These are phyloP conservation scores for Cyclotella atomus DNA, from an alignment of 108 stramenopile species.

Conservation along the genomic window DNA sequence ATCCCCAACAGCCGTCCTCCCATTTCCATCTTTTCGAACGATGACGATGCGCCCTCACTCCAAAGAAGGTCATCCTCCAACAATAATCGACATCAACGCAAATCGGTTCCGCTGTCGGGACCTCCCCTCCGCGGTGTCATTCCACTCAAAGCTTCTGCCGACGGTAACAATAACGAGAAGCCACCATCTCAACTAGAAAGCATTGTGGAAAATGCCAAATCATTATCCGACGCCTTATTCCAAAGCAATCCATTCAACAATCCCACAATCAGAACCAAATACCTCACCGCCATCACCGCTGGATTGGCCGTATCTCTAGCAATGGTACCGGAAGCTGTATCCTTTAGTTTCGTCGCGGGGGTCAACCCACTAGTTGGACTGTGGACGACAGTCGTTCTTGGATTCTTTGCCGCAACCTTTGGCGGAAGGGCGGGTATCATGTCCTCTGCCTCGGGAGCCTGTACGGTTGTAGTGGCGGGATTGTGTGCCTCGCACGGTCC, in stretches of 20 bases:
- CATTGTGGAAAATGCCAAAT: constrained; percentile 52
- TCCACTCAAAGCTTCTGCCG: not conserved
- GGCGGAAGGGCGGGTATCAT: constrained; percentile 86
- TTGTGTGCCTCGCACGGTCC: constrained; percentile 75
- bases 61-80: constrained; percentile 3
- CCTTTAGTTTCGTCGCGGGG: constrained; percentile 74
- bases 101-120: constrained; percentile 13
- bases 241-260: constrained; percentile 12
- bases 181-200: constrained; percentile 53
- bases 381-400: constrained; percentile 86
- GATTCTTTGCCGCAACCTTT: constrained; percentile 80
- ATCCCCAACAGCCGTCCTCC: constrained; percentile 21
- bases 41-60: not conserved
- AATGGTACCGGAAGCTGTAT: constrained; percentile 83
- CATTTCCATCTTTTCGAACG: not conserved
- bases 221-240: constrained; percentile 18
- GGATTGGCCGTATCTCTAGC: constrained; percentile 75
- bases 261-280: constrained; percentile 3
- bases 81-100: not conserved
- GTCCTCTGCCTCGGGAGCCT: constrained; percentile 84
- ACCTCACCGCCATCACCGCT: constrained; percentile 48
- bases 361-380: constrained; percentile 81
- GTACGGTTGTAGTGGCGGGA: constrained; percentile 80
- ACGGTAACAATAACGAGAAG: not conserved
- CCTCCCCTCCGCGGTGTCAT: constrained; percentile 12